Percentiles rank a stretch among this genome's conserved stretches.
Evolutionary conservation across 345 rosid species (phyloP).

Genomic region (Arabis alpina): DNA sequence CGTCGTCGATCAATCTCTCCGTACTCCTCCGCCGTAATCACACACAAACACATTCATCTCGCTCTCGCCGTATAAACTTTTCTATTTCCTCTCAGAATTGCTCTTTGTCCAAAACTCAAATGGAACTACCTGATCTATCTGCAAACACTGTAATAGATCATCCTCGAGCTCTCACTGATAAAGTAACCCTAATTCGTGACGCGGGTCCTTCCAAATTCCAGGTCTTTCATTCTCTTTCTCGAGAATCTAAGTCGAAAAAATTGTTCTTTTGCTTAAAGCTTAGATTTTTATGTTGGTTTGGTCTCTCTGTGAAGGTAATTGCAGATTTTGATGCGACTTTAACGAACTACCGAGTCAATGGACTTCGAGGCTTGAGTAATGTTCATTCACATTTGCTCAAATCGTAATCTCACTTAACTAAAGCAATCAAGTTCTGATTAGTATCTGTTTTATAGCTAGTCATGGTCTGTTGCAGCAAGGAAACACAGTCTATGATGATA

Average conservation of each 20-base stretch:
- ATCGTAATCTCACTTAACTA: conserved; percentile 1
- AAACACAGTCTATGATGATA: conserved; percentile 69
- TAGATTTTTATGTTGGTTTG: neutral
- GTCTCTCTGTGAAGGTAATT: conserved; percentile 44
- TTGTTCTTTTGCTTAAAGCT: neutral
- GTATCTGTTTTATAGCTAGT: conserved; percentile 54
- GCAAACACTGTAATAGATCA: conserved; percentile 49
- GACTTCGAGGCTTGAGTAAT: conserved; percentile 67
- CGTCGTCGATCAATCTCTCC: conserved; percentile 24
- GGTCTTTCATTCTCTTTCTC: conserved; percentile 48
- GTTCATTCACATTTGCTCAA: conserved; percentile 26
- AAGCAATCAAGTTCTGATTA: neutral
- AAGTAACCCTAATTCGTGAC: conserved; percentile 56
- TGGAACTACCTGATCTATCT: conserved; percentile 45
- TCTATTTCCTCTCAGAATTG: neutral
- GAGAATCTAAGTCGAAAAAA: conserved; percentile 41
- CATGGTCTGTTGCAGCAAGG: conserved; percentile 88
- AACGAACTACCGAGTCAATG: conserved; percentile 67
- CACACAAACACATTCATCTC: neutral
- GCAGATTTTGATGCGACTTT: conserved; percentile 93
- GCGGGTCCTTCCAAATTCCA: conserved; percentile 82
- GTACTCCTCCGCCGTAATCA: conserved; percentile 18
- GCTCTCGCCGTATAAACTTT: neutral
- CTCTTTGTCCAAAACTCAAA: conserved; percentile 20
- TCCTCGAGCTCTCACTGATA: conserved; percentile 50